These are phyloP conservation scores for Primulina eburnea DNA, from an alignment of 257 asterid genomes.

Conservation along the genomic window DNA sequence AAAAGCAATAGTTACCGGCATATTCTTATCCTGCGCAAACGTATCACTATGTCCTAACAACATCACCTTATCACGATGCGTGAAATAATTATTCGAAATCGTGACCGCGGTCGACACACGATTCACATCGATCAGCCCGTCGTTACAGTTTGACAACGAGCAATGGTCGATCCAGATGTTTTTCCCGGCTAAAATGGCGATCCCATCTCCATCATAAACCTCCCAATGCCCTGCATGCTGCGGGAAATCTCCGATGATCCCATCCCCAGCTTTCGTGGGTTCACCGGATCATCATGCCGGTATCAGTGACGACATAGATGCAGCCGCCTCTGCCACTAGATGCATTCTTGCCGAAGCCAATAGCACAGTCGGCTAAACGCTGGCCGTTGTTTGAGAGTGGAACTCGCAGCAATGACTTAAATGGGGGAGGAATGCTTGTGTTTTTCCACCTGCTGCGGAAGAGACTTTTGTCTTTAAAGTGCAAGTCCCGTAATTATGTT, in stretches of 20 bases:
- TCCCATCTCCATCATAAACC: conserved; percentile 67
- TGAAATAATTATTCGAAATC: conserved; percentile 65
- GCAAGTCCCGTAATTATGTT: background rate
- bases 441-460: conserved; percentile 27
- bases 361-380: conserved; percentile 68
- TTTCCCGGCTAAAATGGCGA: conserved; percentile 48
- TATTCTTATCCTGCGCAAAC: conserved; percentile 45
- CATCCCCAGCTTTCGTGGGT: conserved; percentile 55
- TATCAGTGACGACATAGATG: conserved; percentile 59
- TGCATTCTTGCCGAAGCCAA: conserved; percentile 76
- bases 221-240: conserved; percentile 63
- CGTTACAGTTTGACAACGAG: conserved; percentile 65
- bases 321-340: conserved; percentile 62
- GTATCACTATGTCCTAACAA: conserved; percentile 69
- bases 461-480: conserved; percentile 26
- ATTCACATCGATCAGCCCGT: conserved; percentile 72
- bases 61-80: conserved; percentile 82
- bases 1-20: conserved; percentile 81
- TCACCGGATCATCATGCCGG: conserved; percentile 59
- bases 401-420: too few species aligned
- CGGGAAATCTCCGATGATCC: conserved; percentile 56
- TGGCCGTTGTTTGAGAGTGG: conserved; percentile 42
- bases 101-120: conserved; percentile 80
- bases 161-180: conserved; percentile 77
- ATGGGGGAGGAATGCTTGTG: background rate